Percentiles rank a stretch among this genome's conserved stretches.
These are phyloP conservation scores for Hericium rajendrae DNA, from an alignment of 768 basidiomycete species.

Conservation along the genomic window DNA sequence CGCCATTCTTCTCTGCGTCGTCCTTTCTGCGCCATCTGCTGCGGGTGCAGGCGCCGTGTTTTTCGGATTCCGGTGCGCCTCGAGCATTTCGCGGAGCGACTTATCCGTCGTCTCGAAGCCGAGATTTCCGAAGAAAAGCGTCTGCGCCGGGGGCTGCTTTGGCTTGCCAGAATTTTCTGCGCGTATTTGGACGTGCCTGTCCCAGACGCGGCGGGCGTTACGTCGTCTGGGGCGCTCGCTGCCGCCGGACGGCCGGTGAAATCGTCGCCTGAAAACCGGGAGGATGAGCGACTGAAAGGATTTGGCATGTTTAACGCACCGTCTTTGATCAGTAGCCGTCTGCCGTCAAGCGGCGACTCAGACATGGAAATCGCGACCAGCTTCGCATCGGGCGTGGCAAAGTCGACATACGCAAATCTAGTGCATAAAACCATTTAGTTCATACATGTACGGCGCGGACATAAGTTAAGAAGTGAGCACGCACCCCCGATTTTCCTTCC, in stretches of 20 bases:
- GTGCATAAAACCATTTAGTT: not conserved
- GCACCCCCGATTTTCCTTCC: constrained; percentile 72
- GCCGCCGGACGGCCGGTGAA: constrained; percentile 59
- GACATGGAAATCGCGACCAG: constrained; percentile 66
- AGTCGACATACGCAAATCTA: constrained; percentile 97
- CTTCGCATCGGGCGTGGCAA: constrained; percentile 70
- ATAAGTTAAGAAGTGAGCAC: constrained; percentile 18
- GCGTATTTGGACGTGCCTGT: constrained; percentile 52
- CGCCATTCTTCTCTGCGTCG: constrained; percentile 3
- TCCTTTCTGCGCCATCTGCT: not conserved
- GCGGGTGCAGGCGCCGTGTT: constrained; percentile 17
- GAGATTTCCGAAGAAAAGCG: constrained; percentile 89
- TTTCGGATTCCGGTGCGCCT: constrained; percentile 45
- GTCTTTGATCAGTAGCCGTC: constrained; percentile 88
- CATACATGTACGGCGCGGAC: constrained; percentile 2
- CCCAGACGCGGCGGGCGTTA: constrained; percentile 25
- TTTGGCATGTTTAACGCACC: constrained; percentile 34
- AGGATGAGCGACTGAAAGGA: not conserved
- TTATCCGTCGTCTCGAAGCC: constrained; percentile 83
- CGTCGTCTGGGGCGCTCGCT: constrained; percentile 23
- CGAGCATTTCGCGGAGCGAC: constrained; percentile 62
- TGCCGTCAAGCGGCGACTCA: constrained; percentile 74
- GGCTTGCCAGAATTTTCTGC: constrained; percentile 64
- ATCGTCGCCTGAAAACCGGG: constrained; percentile 46
- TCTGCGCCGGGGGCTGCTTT: constrained; percentile 81